Conservation (phyloP, 192 early-diverging fungal genomes). For the Obelidium mucronatum region DNA sequence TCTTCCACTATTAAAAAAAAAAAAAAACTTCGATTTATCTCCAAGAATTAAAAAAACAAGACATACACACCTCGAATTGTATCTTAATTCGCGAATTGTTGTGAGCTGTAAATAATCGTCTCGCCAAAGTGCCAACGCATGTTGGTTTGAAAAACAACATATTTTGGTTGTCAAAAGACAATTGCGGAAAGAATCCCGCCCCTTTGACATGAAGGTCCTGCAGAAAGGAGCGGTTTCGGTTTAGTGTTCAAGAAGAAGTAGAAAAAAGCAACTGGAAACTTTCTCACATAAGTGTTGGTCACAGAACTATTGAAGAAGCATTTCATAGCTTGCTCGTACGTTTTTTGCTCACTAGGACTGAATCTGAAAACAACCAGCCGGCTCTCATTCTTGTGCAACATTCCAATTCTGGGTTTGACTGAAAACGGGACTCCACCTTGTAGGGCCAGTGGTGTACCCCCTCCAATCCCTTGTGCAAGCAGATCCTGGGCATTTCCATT, state of each 20-base stretch:
- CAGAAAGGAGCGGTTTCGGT: not conserved
- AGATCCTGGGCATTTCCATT: not conserved
- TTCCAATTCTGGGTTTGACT: conserved; percentile 55
- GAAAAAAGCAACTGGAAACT: not conserved
- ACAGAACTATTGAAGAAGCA: conserved; percentile 57
- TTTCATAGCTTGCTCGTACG: conserved; percentile 57
- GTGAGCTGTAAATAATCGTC: conserved; percentile 40
- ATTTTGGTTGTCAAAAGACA: conserved; percentile 55
- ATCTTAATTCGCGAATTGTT: conserved; percentile 58
- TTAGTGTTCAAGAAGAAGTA: no score
- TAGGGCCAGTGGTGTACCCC: conserved; percentile 42
- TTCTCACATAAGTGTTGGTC: conserved; percentile 46
- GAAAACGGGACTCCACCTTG: conserved; percentile 55
- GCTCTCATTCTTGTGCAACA: conserved; percentile 58
- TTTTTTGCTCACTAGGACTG: conserved; percentile 53
- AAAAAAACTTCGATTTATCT: no score
- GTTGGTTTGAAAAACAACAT: conserved; percentile 58
- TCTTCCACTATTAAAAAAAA: conserved; percentile 48
- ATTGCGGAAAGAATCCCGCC: conserved; percentile 52
- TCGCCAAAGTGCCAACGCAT: conserved; percentile 51
- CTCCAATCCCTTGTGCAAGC: conserved; percentile 38
- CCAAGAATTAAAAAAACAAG: no score
- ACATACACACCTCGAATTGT: no score
- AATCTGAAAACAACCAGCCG: conserved; percentile 61
- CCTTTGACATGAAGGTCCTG: conserved; percentile 59